These are phyloP conservation scores for Leptosphaerulina australis DNA, from an alignment of 2,329 filamentous ascomycete species.

Conservation along the genomic window DNA sequence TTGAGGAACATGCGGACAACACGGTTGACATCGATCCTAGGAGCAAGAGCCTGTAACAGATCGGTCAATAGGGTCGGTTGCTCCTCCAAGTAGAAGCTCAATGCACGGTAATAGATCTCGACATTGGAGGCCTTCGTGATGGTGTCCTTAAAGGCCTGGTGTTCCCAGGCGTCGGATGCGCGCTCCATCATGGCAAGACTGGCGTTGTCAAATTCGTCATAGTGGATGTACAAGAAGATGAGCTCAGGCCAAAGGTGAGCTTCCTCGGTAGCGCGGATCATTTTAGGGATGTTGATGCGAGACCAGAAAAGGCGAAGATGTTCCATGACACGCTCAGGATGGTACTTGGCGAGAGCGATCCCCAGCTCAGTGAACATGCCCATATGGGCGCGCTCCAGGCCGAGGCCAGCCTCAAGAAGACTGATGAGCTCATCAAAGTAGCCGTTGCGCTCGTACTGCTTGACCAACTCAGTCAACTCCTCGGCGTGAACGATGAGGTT, in stretches of 20 bases:
- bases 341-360: conserved; percentile 91
- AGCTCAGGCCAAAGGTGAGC: conserved; percentile 97
- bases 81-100: conserved; percentile 97
- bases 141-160: conserved; percentile 99
- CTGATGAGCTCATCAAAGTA: conserved; percentile 98
- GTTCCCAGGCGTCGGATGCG: conserved; percentile 96
- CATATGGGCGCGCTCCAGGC: conserved; percentile 89
- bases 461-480: conserved; percentile 88
- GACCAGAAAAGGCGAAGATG: conserved; percentile 99
- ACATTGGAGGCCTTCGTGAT: conserved; percentile 96
- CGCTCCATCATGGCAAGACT: conserved; percentile 98
- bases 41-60: conserved; percentile 86
- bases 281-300: conserved; percentile 95
- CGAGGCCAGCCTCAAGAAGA: conserved; percentile 91
- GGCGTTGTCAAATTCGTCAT: conserved; percentile 97
- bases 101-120: conserved; percentile 97
- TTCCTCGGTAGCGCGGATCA: conserved; percentile 91
- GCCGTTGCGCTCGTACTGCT: conserved; percentile 94
- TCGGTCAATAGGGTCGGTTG: conserved; percentile 96
- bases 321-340: conserved; percentile 96
- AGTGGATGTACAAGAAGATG: conserved; percentile 97
- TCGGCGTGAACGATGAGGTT: conserved; percentile 98
- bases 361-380: conserved; percentile 95
- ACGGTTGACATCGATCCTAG: conserved; percentile 95
- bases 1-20: conserved; percentile 99